Evolutionary conservation across 2,329 filamentous ascomycete genomes (phyloP), one percentile per base, ranked within the genome.

Genomic region (Bimuria novae-zelandiae): DNA sequence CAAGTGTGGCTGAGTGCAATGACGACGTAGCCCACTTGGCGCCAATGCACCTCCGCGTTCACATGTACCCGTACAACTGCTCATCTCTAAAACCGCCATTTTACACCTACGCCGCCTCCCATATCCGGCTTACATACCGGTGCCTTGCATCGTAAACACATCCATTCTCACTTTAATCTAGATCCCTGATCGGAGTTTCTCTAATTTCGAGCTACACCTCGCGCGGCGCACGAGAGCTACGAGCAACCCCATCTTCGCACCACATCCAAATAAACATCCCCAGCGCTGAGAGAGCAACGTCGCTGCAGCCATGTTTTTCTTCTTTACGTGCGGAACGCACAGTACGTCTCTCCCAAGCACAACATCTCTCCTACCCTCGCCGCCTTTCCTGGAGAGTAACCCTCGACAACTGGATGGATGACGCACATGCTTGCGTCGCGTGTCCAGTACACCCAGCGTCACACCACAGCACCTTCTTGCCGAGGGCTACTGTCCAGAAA

Each of bases 271-370:
- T 3, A 12, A 33, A 16, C 8, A 27, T 40, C 19, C 23, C 21
- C 23, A 35, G 49, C 52, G 51, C 49, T 25, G 37, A 27, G 11
- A 17, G 36, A 46, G 42, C 37, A 47, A 36, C 32, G 11, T 25
- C 39, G 25, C 54, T 37, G 62, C 30, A 25, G 30, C 5, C 2
- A 77, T 77, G 75, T 77, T 77, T 64, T 77, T 80, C 72, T 75
- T 80, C 70, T 80, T 81, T 61, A 80, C 77, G 0, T 80, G 78
- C 62, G 79, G 78, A 53, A 76, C 75, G 17, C 78, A 80, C 60
- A 79, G 76, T 79, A 68, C 46, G 73, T 66, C 25, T 8, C 21
- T 17, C n/a, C 23, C 11, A 14, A n/a, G n/a, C n/a, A n/a, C n/a
- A n/a, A n/a, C n/a, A n/a, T 17, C 33, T 14, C 11, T 12, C 32